Conservation (phyloP, 1,284 basidiomycete species). For the Porogramme epimiltina region DNA sequence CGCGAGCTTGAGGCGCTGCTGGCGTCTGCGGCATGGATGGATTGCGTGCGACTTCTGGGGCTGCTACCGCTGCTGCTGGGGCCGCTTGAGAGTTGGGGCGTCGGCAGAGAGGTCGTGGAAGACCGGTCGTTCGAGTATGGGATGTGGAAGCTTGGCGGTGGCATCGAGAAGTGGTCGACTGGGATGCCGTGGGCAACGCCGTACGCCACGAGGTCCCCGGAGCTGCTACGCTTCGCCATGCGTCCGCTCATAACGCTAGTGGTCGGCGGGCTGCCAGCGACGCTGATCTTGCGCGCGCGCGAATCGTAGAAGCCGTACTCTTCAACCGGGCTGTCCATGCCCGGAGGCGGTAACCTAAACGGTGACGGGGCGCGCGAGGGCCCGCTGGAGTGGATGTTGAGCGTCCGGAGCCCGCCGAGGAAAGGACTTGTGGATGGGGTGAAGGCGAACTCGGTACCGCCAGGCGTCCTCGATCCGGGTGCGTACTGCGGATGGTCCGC, state of each 20-base stretch:
- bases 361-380: slow-evolving; percentile 71
- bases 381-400: slow-evolving; percentile 69
- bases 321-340: slow-evolving; percentile 39
- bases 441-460: slow-evolving; percentile 36
- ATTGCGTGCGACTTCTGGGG: slow-evolving; percentile 45
- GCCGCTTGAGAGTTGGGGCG: slow-evolving; percentile 63
- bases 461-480: slow-evolving; percentile 13
- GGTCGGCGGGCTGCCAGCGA: slow-evolving; percentile 45
- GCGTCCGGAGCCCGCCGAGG: slow-evolving; percentile 76
- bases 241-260: slow-evolving; percentile 29
- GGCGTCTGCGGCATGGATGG: slow-evolving; percentile 34
- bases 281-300: slow-evolving; percentile 25
- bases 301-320: slow-evolving; percentile 30
- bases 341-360: slow-evolving; percentile 59
- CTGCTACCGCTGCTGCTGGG: slow-evolving; percentile 60
- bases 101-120: slow-evolving; percentile 42
- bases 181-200: slow-evolving; percentile 17
- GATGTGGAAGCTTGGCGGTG: slow-evolving; percentile 24
- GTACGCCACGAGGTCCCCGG: slow-evolving; percentile 32
- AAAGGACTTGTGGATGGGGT: slow-evolving; percentile 81
- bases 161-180: slow-evolving; percentile 20
- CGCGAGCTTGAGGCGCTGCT: slow-evolving; percentile 49
- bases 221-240: slow-evolving; percentile 34
- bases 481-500: slow-evolving; percentile 27
- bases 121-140: slow-evolving; percentile 37